These are phyloP conservation scores for Porogramme epimiltina DNA, from an alignment of 1,284 basidiomycete species.

Conservation along the genomic window DNA sequence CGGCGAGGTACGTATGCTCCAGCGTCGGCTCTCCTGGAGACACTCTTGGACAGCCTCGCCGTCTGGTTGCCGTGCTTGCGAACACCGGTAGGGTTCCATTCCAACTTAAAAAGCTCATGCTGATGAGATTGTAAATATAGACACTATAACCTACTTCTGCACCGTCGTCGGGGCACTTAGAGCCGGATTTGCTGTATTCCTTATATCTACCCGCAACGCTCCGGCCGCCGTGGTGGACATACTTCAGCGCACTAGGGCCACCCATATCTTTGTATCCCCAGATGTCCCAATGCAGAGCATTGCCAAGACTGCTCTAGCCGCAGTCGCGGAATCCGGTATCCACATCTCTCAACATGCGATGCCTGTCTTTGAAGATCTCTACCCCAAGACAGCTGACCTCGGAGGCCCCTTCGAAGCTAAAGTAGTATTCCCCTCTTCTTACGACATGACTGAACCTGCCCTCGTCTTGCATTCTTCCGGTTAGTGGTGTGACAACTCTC, in stretches of 20 bases:
- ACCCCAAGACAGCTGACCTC: not conserved
- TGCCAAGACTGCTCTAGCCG: not conserved
- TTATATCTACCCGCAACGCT: constrained; percentile 4
- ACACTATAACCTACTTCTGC: constrained; percentile 36
- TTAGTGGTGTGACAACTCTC: not conserved
- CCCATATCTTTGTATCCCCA: not conserved
- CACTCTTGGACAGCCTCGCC: no score
- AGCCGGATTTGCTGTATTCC: constrained; percentile 2
- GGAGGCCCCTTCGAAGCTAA: not conserved
- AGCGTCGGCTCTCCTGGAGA: no score
- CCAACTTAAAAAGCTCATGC: no score
- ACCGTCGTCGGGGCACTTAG: constrained; percentile 30
- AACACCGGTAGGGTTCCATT: constrained; percentile 1
- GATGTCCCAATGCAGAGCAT: not conserved
- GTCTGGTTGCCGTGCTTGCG: constrained; percentile 21
- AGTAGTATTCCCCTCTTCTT: not conserved
- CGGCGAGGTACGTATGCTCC: constrained; percentile 14
- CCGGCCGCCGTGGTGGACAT: constrained; percentile 4
- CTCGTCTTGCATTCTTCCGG: constrained; percentile 7
- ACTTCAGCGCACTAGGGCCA: not conserved
- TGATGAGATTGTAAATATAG: constrained; percentile 13
- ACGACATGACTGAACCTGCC: not conserved
- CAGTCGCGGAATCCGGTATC: not conserved
- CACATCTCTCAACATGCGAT: not conserved
- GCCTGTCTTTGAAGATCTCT: constrained; percentile 4